Percentiles rank a stretch among this genome's conserved stretches.
phyloP scores from a whole-genome alignment of 345 rosid species.

The Eucalyptus polyanthemos region DNA sequence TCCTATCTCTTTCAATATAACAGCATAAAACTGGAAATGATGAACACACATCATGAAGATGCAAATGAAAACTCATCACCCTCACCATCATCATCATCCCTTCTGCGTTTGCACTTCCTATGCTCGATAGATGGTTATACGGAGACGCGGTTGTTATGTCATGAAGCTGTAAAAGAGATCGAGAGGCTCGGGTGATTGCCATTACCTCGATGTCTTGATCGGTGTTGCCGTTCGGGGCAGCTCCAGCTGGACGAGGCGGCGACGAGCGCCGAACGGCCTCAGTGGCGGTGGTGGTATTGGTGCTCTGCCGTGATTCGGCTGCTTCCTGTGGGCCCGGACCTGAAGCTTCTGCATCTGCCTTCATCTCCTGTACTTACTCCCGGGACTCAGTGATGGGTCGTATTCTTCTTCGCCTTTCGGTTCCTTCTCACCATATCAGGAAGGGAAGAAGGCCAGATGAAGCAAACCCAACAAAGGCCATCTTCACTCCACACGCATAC shows the following conservation, averaged over 20 bases:
- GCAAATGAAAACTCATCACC: neutral
- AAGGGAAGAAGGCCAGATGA: neutral
- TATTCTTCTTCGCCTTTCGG: neutral
- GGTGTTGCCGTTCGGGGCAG: neutral
- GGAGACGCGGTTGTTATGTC: neutral
- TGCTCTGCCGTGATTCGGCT: neutral
- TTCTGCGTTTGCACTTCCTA: neutral
- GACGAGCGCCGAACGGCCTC: neutral
- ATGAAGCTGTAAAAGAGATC: neutral
- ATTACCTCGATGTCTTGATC: neutral
- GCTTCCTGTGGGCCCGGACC: neutral
- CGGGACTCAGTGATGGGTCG: neutral
- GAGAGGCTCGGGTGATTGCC: neutral
- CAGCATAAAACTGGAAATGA: neutral
- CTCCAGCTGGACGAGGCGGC: neutral
- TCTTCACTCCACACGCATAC: neutral
- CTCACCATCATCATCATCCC: neutral
- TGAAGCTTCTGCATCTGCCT: neutral
- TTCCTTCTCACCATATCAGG: neutral
- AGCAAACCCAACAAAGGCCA: neutral
- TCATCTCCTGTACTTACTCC: neutral
- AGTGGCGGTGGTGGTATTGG: neutral
- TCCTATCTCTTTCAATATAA: neutral
- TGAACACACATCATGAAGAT: neutral
- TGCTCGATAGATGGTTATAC: neutral